phyloP scores from a whole-genome alignment of 441 rosid species.

The Jatropha podagrica region DNA sequence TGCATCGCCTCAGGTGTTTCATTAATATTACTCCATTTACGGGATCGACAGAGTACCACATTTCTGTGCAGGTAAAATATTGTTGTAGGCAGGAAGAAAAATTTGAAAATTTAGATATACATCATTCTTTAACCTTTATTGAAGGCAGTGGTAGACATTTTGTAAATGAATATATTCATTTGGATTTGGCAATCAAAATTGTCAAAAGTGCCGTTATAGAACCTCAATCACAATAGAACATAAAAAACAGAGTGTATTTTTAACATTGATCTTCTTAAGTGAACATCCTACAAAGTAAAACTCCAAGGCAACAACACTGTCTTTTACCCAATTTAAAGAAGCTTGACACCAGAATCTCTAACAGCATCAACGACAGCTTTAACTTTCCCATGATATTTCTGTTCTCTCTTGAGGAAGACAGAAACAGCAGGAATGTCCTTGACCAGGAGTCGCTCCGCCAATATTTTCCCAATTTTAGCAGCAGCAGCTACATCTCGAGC shows the following conservation, averaged over 20 bases:
- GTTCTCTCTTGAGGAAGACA: slow-evolving; percentile 60
- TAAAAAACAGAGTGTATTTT: too few species aligned
- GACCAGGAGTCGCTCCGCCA: slow-evolving; percentile 61
- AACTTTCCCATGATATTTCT: slow-evolving; percentile 79
- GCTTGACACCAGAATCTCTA: slow-evolving; percentile 61
- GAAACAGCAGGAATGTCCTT: slow-evolving; percentile 69
- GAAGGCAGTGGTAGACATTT: too few species aligned
- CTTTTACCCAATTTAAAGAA: slow-evolving; percentile 32
- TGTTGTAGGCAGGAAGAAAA: neutral
- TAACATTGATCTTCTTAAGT: too few species aligned
- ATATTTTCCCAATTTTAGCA: slow-evolving; percentile 71
- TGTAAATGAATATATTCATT: neutral
- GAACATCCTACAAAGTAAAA: too few species aligned
- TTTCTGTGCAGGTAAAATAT: neutral
- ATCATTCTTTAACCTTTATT: neutral
- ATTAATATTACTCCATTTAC: slow-evolving; percentile 31
- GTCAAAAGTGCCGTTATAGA: neutral
- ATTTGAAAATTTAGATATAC: neutral
- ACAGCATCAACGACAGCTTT: slow-evolving; percentile 79
- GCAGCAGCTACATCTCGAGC: slow-evolving; percentile 85
- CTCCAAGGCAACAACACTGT: neutral
- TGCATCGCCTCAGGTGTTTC: slow-evolving; percentile 93
- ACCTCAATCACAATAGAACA: neutral
- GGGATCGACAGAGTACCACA: too few species aligned
- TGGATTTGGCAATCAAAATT: neutral